Conservation (phyloP, 2,329 filamentous ascomycete species). For the Xylariaceae sp. region DNA sequence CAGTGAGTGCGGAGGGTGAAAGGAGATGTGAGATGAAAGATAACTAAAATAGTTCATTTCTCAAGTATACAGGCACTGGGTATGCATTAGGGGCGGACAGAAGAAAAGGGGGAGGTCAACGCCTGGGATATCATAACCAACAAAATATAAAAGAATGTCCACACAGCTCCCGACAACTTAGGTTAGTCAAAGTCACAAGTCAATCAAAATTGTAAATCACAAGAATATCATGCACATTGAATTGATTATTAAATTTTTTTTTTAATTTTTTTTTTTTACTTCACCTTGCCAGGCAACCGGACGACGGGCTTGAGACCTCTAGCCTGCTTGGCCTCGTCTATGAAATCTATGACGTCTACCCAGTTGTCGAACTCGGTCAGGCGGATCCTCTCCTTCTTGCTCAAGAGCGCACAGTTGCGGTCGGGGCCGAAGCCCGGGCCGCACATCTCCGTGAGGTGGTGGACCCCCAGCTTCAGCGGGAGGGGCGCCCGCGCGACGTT, state of each 20-base stretch:
- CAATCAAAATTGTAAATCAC: too few species aligned
- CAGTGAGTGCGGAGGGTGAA: too few species aligned
- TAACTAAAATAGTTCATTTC: too few species aligned
- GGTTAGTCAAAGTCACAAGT: too few species aligned
- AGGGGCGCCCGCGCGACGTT: constrained; percentile 52
- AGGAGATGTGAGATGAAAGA: too few species aligned
- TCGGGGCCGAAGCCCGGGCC: constrained; percentile 49
- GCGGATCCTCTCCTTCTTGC: constrained; percentile 48
- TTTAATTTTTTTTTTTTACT: neutral
- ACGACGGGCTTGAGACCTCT: constrained; percentile 6
- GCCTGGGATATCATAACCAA: too few species aligned
- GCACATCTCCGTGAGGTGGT: constrained; percentile 65
- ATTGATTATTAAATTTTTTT: neutral
- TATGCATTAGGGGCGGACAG: too few species aligned
- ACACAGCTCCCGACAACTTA: too few species aligned
- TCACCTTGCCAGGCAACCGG: neutral
- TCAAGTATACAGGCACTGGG: too few species aligned
- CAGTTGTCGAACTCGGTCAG: constrained; percentile 48
- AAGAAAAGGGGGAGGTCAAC: too few species aligned
- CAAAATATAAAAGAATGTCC: too few species aligned
- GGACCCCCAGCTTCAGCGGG: constrained; percentile 57
- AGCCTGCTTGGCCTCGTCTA: constrained; percentile 39
- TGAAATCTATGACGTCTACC: constrained; percentile 54
- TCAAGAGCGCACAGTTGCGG: constrained; percentile 47
- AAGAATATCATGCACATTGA: too few species aligned